phyloP scores from a whole-genome alignment of 129 eudicot species.

The Artemisia annua region DNA sequence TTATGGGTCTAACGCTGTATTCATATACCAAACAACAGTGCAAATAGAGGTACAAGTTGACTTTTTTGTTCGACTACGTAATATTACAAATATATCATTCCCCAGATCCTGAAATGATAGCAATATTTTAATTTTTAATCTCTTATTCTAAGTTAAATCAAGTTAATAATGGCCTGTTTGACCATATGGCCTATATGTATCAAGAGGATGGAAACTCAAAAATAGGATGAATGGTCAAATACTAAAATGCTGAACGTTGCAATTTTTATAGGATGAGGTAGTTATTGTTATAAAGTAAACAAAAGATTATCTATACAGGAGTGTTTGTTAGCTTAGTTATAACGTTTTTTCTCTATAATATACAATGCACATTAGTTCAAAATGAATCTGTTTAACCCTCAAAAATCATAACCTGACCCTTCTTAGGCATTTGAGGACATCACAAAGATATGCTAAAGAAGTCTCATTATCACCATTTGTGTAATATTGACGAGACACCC shows the following conservation, averaged over 20 bases:
- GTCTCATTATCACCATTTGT: too few relatives aligned
- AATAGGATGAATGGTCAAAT: neutral
- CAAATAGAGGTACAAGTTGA: neutral
- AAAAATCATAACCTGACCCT: too few relatives aligned
- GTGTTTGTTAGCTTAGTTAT: neutral
- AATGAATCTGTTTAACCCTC: too few relatives aligned
- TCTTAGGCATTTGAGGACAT: too few relatives aligned
- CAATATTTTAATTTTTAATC: too few relatives aligned
- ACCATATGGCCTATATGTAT: neutral
- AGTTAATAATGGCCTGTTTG: neutral
- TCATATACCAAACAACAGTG: conserved; percentile 10
- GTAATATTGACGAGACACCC: too few relatives aligned
- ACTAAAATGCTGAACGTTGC: neutral
- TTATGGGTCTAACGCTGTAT: too few relatives aligned
- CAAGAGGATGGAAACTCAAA: neutral
- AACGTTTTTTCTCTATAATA: neutral
- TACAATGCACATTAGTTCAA: too few relatives aligned
- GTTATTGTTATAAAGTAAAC: neutral
- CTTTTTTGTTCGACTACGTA: neutral
- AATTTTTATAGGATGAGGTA: conserved; percentile 2
- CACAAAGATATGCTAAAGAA: too few relatives aligned
- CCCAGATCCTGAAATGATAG: neutral
- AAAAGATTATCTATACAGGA: neutral
- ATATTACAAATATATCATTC: conserved; percentile 3
- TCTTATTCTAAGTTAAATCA: too few relatives aligned